phyloP scores from a whole-genome alignment of 441 rosid species.

The Pelargonium cotyledonis region DNA sequence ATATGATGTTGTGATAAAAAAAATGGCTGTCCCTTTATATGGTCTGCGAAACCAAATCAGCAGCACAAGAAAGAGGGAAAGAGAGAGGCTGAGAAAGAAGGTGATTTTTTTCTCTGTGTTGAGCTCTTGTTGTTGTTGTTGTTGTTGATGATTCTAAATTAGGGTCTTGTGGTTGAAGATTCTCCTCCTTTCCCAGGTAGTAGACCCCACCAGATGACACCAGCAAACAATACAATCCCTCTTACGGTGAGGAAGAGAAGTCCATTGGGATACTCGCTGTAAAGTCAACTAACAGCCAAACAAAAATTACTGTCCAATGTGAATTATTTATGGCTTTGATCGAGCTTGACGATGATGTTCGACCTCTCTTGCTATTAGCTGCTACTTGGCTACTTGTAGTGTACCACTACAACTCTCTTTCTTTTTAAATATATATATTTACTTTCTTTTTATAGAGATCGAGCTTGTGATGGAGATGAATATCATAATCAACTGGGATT shows the following conservation, averaged over 20 bases:
- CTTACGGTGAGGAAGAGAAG: too few relatives aligned
- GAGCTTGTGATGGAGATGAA: too few relatives aligned
- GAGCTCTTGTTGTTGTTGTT: not conserved
- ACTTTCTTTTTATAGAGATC: too few relatives aligned
- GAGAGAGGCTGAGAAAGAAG: not conserved
- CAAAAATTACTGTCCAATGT: too few relatives aligned
- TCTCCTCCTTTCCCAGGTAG: slow-evolving; percentile 13
- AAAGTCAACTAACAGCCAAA: slow-evolving; percentile 29
- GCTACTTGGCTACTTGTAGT: not conserved
- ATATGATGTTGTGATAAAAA: slow-evolving; percentile 8
- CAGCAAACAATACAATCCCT: not conserved
- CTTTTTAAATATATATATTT: too few relatives aligned
- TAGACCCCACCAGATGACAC: slow-evolving; percentile 19
- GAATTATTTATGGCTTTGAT: too few relatives aligned
- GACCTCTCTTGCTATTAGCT: too few relatives aligned
- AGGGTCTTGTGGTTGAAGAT: slow-evolving; percentile 15
- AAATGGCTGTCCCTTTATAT: not conserved
- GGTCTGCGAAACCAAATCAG: slow-evolving; percentile 7
- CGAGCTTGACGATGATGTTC: too few relatives aligned
- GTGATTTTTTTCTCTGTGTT: not conserved
- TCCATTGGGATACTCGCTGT: slow-evolving; percentile 33
- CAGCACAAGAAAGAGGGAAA: not conserved
- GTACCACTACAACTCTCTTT: too few relatives aligned
- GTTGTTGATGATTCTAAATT: too few relatives aligned
- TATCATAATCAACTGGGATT: too few relatives aligned